Percentiles rank a stretch among this genome's conserved stretches.
Evolutionary conservation across 768 basidiomycete genomes (phyloP).

Genomic region (Boletus pseudo-olivaceus): DNA sequence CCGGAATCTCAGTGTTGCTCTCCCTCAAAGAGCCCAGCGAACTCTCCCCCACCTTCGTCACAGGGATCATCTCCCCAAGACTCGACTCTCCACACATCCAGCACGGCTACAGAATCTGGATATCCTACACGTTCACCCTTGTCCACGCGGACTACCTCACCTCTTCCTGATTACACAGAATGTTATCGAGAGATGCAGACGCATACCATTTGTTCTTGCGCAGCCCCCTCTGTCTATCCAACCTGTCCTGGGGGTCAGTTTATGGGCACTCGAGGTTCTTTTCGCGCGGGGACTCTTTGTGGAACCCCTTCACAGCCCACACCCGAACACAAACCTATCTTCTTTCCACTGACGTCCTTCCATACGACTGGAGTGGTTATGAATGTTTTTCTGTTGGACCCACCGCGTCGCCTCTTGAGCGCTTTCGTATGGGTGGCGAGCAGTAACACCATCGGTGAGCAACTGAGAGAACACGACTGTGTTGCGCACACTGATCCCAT

Average conservation of each 20-base stretch:
- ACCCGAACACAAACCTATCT: constrained; percentile 39
- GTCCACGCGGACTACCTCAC: constrained; percentile 20
- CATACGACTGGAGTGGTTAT: constrained; percentile 66
- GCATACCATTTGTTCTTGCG: constrained; percentile 1
- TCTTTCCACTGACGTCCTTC: constrained; percentile 60
- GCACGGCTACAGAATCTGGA: constrained; percentile 3
- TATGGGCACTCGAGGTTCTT: neutral
- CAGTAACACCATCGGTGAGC: constrained; percentile 33
- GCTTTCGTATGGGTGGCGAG: constrained; percentile 68
- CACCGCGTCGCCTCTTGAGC: constrained; percentile 53
- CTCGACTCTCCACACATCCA: constrained; percentile 14
- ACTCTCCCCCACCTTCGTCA: constrained; percentile 28
- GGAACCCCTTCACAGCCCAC: constrained; percentile 11
- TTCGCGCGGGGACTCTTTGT: constrained; percentile 7
- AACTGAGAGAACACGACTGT: neutral
- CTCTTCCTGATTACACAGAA: constrained; percentile 18
- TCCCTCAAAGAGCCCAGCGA: constrained; percentile 25
- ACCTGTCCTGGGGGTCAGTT: constrained; percentile 5
- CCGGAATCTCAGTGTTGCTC: constrained; percentile 15
- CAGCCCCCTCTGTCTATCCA: constrained; percentile 3
- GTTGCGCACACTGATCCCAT: constrained; percentile 22
- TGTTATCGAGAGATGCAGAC: constrained; percentile 14
- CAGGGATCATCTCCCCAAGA: constrained; percentile 27
- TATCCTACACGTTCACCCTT: constrained; percentile 21
- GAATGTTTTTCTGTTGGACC: constrained; percentile 75